Evolutionary conservation across 2,329 filamentous ascomycete species (phyloP).

Genomic region (Botryotinia calthae): DNA sequence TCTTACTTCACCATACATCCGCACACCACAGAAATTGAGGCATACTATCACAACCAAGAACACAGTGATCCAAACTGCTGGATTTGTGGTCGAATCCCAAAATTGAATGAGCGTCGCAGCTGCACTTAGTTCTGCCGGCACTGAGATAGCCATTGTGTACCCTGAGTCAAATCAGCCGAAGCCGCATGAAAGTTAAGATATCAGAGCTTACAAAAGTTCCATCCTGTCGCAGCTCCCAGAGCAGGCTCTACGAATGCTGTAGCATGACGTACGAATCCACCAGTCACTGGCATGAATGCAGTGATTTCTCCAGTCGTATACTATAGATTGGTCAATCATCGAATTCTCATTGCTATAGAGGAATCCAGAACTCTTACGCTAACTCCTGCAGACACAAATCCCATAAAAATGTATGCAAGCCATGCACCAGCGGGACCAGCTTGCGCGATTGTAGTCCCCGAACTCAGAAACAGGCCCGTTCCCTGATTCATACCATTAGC

Average conservation of each 20-base stretch:
- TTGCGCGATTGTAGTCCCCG: constrained; percentile 46
- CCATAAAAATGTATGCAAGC: constrained; percentile 45
- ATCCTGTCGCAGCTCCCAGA: constrained; percentile 39
- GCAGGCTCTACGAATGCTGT: constrained; percentile 42
- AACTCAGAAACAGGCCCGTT: constrained; percentile 54
- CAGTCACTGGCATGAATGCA: constrained; percentile 49
- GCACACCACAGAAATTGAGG: constrained; percentile 64
- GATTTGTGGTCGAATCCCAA: constrained; percentile 59
- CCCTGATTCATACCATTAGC: constrained; percentile 35
- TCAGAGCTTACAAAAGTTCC: constrained; percentile 30
- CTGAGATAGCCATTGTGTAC: constrained; percentile 53
- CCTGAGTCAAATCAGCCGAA: constrained; percentile 37
- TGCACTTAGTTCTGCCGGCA: constrained; percentile 56
- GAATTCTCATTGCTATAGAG: not conserved
- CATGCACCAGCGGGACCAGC: constrained; percentile 49
- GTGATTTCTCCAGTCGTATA: constrained; percentile 21
- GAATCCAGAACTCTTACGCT: constrained; percentile 39
- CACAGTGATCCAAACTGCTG: constrained; percentile 44
- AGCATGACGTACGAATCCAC: constrained; percentile 41
- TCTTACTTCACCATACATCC: constrained; percentile 57
- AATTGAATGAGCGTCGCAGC: constrained; percentile 61
- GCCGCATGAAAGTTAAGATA: constrained; percentile 26
- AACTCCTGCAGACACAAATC: constrained; percentile 49
- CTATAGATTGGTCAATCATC: not conserved
- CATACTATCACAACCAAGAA: constrained; percentile 42